phyloP scores from a whole-genome alignment of 2,329 filamentous ascomycete species.

The Fusarium metavorans region DNA sequence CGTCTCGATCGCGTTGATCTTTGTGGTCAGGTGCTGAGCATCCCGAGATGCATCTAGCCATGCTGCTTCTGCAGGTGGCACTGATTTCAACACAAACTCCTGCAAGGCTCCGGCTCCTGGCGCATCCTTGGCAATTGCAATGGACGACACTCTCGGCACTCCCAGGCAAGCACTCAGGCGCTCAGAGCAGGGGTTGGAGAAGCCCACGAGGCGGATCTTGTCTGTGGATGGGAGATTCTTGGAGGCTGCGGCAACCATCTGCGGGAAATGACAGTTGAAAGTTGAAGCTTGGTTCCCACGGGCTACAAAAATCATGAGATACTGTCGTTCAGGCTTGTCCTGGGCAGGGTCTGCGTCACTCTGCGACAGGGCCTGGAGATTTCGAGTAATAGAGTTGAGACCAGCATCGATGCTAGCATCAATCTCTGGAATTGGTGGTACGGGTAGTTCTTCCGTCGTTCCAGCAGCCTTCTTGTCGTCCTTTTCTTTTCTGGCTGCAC shows the following conservation, averaged over 20 bases:
- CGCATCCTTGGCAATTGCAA: slow-evolving; percentile 69
- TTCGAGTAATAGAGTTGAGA: slow-evolving; percentile 71
- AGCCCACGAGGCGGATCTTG: slow-evolving; percentile 69
- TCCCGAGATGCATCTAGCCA: slow-evolving; percentile 59
- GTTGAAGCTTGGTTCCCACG: slow-evolving; percentile 68
- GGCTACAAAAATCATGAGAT: slow-evolving; percentile 68
- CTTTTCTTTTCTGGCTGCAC: slow-evolving; percentile 64
- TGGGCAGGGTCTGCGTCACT: not conserved
- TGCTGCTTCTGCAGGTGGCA: slow-evolving; percentile 63
- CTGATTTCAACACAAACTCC: slow-evolving; percentile 65
- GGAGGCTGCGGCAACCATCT: slow-evolving; percentile 65
- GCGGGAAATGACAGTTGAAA: slow-evolving; percentile 71
- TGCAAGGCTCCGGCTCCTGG: slow-evolving; percentile 69
- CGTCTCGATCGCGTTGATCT: slow-evolving; percentile 52
- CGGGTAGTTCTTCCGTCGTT: slow-evolving; percentile 46
- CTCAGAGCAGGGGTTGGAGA: slow-evolving; percentile 70
- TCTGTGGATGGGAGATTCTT: slow-evolving; percentile 51
- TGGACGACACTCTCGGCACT: slow-evolving; percentile 72
- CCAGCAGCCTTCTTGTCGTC: slow-evolving; percentile 46
- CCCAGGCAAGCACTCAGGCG: slow-evolving; percentile 68
- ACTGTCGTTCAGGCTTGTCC: slow-evolving; percentile 42
- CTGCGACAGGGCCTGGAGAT: slow-evolving; percentile 61
- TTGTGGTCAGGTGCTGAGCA: slow-evolving; percentile 47
- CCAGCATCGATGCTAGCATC: slow-evolving; percentile 72
- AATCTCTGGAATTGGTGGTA: slow-evolving; percentile 61